Conservation (phyloP, 1,139 yeast genomes). For the Lodderomyces beijingensis region DNA sequence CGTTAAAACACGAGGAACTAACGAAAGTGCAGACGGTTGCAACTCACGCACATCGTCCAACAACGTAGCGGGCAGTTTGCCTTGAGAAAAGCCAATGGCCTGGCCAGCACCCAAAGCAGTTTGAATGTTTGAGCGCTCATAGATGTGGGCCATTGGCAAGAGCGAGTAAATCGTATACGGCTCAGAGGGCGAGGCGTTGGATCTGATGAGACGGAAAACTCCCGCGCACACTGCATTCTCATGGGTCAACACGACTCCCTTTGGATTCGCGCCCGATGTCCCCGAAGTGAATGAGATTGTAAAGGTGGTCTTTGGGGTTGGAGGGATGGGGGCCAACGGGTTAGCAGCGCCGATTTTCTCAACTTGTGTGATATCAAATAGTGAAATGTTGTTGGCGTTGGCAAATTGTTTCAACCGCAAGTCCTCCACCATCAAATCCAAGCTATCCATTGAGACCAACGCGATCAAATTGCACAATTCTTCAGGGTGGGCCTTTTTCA, state of each 20-base stretch:
- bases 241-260: slow-evolving; percentile 65
- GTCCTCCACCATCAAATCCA: slow-evolving; percentile 18
- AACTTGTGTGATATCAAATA: slow-evolving; percentile 41
- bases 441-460: slow-evolving; percentile 37
- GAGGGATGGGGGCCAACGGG: slow-evolving; percentile 44
- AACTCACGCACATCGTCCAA: slow-evolving; percentile 34
- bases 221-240: slow-evolving; percentile 47
- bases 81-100: slow-evolving; percentile 39
- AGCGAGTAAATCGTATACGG: slow-evolving; percentile 20
- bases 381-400: slow-evolving; percentile 20
- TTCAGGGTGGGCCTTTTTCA: slow-evolving; percentile 21
- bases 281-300: slow-evolving; percentile 79
- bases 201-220: slow-evolving; percentile 19
- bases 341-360: slow-evolving; percentile 49
- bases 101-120: slow-evolving; percentile 23
- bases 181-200: slow-evolving; percentile 12
- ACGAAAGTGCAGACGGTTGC: slow-evolving; percentile 31
- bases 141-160: slow-evolving; percentile 55
- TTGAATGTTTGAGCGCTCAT: slow-evolving; percentile 39
- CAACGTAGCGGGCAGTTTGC: slow-evolving; percentile 31
- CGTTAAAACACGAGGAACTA: slow-evolving; percentile 39
- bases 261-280: slow-evolving; percentile 65
- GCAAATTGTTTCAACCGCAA: slow-evolving; percentile 17
- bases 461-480: slow-evolving; percentile 28
- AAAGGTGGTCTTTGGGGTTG: slow-evolving; percentile 51